Evolutionary conservation across 495 filamentous ascomycete species (phyloP).

Genomic region (Neurospora sublineolata): DNA sequence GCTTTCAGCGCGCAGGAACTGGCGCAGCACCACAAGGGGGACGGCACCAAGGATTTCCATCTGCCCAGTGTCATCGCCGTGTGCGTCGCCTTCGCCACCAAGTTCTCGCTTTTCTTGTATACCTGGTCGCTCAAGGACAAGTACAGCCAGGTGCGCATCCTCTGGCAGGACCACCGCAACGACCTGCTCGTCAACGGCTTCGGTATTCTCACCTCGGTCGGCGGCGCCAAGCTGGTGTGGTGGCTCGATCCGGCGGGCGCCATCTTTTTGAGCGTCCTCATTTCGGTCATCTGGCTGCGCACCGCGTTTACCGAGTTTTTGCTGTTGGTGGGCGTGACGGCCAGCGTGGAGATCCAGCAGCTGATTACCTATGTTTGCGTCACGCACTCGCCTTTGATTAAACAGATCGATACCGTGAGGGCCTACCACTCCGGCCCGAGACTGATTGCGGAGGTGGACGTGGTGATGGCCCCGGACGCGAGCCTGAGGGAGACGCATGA

Average conservation of each 20-base stretch:
- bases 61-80: constrained; percentile 82
- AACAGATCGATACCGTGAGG: constrained; percentile 84
- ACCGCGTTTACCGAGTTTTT: constrained; percentile 87
- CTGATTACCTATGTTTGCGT: constrained; percentile 94
- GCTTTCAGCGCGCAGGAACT: constrained; percentile 73
- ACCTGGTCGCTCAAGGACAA: constrained; percentile 83
- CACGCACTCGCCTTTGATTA: constrained; percentile 73
- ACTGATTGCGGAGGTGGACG: constrained; percentile 80
- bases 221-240: constrained; percentile 78
- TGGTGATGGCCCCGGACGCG: constrained; percentile 66
- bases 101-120: constrained; percentile 75
- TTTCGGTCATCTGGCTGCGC: constrained; percentile 66
- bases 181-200: constrained; percentile 84
- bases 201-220: constrained; percentile 79
- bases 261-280: constrained; percentile 65
- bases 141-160: constrained; percentile 78
- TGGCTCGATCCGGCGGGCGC: constrained; percentile 94
- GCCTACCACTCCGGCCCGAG: constrained; percentile 86
- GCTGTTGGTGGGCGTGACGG: constrained; percentile 78
- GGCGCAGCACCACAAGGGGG: constrained; percentile 27
- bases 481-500: constrained; percentile 77
- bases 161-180: constrained; percentile 88
- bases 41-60: constrained; percentile 52
- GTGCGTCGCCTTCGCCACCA: constrained; percentile 72
- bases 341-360: constrained; percentile 75